Evolutionary conservation across 208 protist genomes (phyloP).

Genomic region (Naegleria lovaniensis): DNA sequence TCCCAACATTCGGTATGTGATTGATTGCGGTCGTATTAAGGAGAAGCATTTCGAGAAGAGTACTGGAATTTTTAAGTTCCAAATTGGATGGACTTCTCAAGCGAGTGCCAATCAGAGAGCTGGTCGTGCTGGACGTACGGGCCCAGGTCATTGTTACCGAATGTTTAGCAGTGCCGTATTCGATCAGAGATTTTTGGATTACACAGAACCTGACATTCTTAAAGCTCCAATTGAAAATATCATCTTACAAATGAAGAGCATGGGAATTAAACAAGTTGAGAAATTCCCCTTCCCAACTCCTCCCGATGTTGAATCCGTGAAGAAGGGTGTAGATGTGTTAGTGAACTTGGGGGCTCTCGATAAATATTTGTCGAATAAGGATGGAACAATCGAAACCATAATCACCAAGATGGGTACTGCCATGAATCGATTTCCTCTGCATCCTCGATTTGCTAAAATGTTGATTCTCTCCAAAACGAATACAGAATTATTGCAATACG

Average conservation of each 20-base stretch:
- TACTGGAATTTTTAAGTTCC: slow-evolving; percentile 51
- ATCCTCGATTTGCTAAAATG: slow-evolving; percentile 26
- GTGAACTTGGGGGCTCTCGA: not conserved
- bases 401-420: not conserved
- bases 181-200: slow-evolving; percentile 30
- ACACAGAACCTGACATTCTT: slow-evolving; percentile 59
- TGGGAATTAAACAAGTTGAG: slow-evolving; percentile 14
- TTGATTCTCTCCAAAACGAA: not conserved
- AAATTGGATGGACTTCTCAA: slow-evolving; percentile 61
- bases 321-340: not conserved
- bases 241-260: slow-evolving; percentile 27
- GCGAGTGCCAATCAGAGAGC: slow-evolving; percentile 54
- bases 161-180: slow-evolving; percentile 48
- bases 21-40: slow-evolving; percentile 62
- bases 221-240: slow-evolving; percentile 54
- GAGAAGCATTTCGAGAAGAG: slow-evolving; percentile 41
- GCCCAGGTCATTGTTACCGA: slow-evolving; percentile 57
- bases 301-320: not conserved
- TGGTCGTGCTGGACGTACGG: slow-evolving; percentile 59
- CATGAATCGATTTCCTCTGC: not conserved
- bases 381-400: not conserved
- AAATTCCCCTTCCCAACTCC: slow-evolving; percentile 29
- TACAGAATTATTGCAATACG: not conserved
- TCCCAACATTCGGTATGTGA: slow-evolving; percentile 89
- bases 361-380: not conserved